Percentiles rank a stretch among this genome's conserved stretches.
phyloP scores from a whole-genome alignment of 2,329 filamentous ascomycete species.

The Aquanectria penicillioides region DNA sequence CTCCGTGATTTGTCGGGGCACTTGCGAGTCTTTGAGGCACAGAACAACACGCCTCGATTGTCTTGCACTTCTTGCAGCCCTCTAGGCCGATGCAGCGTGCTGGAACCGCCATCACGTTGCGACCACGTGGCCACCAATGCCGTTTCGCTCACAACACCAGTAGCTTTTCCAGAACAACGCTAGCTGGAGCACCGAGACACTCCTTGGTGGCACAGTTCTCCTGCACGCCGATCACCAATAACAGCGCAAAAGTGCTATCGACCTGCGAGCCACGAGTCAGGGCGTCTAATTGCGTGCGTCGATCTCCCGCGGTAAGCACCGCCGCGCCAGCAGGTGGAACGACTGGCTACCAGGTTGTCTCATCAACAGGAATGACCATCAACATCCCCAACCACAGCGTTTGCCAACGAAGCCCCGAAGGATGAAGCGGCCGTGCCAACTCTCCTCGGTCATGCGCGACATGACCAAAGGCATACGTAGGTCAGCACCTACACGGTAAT shows the following conservation, averaged over 20 bases:
- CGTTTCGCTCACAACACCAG: conserved; percentile 19
- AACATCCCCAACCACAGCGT: neutral
- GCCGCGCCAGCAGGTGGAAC: conserved; percentile 4
- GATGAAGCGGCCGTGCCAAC: conserved; percentile 3
- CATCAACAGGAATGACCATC: neutral
- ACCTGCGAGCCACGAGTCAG: conserved; percentile 35
- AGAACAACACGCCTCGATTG: too few relatives aligned
- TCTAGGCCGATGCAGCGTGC: conserved; percentile 1
- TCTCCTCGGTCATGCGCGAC: conserved; percentile 1
- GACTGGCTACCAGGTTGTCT: conserved; percentile 8
- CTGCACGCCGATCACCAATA: conserved; percentile 26
- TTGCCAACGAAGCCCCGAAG: neutral
- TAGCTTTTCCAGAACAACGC: conserved; percentile 25
- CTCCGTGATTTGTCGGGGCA: conserved; percentile 10
- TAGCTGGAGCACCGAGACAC: conserved; percentile 20
- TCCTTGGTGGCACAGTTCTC: conserved; percentile 17
- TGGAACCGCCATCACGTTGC: conserved; percentile 31
- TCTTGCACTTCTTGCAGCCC: conserved; percentile 16
- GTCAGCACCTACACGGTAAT: neutral
- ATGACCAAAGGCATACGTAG: neutral
- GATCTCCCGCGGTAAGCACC: conserved; percentile 38
- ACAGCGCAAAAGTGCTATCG: neutral
- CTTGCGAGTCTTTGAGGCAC: neutral
- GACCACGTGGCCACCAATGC: conserved; percentile 38
- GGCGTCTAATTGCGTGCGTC: conserved; percentile 33